Base-by-base conservation (phyloP, 306 rosid genomes). In the Casuarina equisetifolia region DNA sequence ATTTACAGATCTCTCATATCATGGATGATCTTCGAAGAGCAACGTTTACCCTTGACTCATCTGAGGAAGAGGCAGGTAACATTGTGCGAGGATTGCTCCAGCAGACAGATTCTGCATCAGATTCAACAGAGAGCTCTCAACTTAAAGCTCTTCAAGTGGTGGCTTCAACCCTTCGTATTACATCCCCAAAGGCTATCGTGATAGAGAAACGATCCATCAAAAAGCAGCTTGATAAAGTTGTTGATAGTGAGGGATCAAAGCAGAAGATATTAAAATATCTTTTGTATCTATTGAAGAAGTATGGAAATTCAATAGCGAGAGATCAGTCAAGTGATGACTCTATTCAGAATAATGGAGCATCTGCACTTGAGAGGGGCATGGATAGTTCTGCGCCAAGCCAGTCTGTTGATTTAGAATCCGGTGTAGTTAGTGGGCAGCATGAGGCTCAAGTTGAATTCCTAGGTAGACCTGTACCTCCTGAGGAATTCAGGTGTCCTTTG, bases 31-130 rank as follows among this genome's bases (percentile, higher is more conserved):
- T 92, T 79, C 79, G 83, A 59, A 68, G 76, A 62, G 86, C 84
- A 50, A 82, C 87, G 39, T 88, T 90, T 83, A 75, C 62, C 76
- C 81, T 92, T 39, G 86, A 92, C 73, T 77, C 92, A 73, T 83
- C 79, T 62, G 98, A 89, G 75, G 96, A 81, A 83, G 96, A 83
- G 81, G 90, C 92, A 58, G 94, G 96, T 82, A 88, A 78, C 88
- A 83, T 82, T 67, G 6, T 90, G 80, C 80, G 72, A 63, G 81
- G 87, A 48, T 73, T 90, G 85, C 82, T 92, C 70, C 88, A 86
- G 76, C 83, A 69, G 72, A 83, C 44, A 54, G 25, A 79, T 76
- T 81, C 86, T 40, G 62, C 84, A 51, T 81, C 96, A 8, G 90
- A 88, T 73, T 85, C 89, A 67, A 4, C 5, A 69, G 93, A 89